Evolutionary conservation across 2,329 filamentous ascomycete species (phyloP).

Genomic region (Paracamarosporium sp.): DNA sequence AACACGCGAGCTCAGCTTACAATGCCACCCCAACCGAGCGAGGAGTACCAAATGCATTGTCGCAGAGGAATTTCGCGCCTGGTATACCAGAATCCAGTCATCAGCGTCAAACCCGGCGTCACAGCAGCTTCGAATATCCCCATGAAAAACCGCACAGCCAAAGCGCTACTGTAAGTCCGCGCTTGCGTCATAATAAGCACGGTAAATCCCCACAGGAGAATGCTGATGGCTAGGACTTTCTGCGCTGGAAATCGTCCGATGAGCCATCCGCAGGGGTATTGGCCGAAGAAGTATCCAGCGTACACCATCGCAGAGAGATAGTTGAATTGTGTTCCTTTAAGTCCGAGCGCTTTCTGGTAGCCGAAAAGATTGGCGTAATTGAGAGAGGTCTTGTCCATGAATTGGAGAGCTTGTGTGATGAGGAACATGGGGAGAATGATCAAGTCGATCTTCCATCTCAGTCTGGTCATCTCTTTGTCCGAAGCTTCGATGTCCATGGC

Average conservation of each 20-base stretch:
- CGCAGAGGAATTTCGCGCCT: constrained; percentile 44
- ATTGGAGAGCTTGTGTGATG: constrained; percentile 28
- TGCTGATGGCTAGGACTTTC: constrained; percentile 40
- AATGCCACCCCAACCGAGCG: constrained; percentile 39
- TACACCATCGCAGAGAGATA: constrained; percentile 49
- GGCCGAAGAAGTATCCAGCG: constrained; percentile 51
- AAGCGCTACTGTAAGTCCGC: constrained; percentile 31
- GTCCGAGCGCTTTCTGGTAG: constrained; percentile 41
- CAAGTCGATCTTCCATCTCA: constrained; percentile 32
- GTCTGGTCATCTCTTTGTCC: constrained; percentile 5
- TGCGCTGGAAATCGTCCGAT: constrained; percentile 49
- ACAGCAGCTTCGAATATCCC: constrained; percentile 44
- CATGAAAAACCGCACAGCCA: constrained; percentile 34
- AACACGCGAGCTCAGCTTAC: constrained; percentile 4
- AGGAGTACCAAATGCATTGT: constrained; percentile 46
- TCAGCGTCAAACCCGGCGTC: constrained; percentile 41
- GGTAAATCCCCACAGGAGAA: constrained; percentile 43
- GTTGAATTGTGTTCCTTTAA: constrained; percentile 44
- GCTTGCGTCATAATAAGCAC: constrained; percentile 45
- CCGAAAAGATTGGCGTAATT: constrained; percentile 42
- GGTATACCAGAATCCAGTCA: constrained; percentile 49
- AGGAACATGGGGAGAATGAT: constrained; percentile 31
- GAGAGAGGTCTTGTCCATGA: constrained; percentile 32
- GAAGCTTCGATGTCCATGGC: constrained; percentile 17
- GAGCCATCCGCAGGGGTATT: constrained; percentile 51